Evolutionary conservation across 2,329 filamentous ascomycete species (phyloP), one percentile per base, ranked within the genome.

Genomic region (Emergomyces pasteurianus): DNA sequence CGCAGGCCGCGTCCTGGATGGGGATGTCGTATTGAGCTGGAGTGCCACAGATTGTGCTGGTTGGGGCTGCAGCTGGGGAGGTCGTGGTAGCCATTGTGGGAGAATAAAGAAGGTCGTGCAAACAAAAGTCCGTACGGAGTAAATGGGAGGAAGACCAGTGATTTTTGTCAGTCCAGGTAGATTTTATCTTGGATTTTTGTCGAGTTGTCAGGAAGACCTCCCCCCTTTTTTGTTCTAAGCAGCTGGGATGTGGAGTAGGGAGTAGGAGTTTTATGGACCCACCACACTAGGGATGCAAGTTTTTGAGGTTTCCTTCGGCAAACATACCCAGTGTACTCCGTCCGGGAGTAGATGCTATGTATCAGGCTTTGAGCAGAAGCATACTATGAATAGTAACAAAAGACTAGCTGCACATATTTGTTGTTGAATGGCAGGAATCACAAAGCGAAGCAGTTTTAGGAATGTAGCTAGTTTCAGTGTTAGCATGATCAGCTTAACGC

Each of bases 1-100:
- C 68, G 50, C 68, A 70, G 42, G 67, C 60, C 38, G 67, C 68
- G 43, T 70, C 68, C 50, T 67, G 59, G 36, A 65, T 58, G 5
- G 68, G 68, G 40, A 70, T 61, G 57, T 70, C 63, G 63, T 69
- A 70, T 59, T 67, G 63, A 1, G 53, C 53, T 31, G 66, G 47
- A 2, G 61, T 59, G 10, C 61, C 62, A 58, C 67, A 69, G 21
- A 60, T 61, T 6, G 58, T 63, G 36, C 56, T 57, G 31, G 64
- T 49, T 14, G 62, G 40, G 9, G 61, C 43, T 12, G 61, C 55
- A 12, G 61, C 52, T n/a, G 31, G 23, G 23, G 28, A 56, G 52
- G 36, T 52, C 18, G 46, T 43, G 31, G 53, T 26, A 26, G 63
- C 54, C 8, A 65, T 63, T 53, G 61, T 61, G 18, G 58, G 49